A percentile compares a stretch with the other conserved stretches of the same genome.
These are phyloP conservation scores for Hortaea werneckii DNA, from an alignment of 2,329 filamentous ascomycete genomes.

Conservation along the genomic window DNA sequence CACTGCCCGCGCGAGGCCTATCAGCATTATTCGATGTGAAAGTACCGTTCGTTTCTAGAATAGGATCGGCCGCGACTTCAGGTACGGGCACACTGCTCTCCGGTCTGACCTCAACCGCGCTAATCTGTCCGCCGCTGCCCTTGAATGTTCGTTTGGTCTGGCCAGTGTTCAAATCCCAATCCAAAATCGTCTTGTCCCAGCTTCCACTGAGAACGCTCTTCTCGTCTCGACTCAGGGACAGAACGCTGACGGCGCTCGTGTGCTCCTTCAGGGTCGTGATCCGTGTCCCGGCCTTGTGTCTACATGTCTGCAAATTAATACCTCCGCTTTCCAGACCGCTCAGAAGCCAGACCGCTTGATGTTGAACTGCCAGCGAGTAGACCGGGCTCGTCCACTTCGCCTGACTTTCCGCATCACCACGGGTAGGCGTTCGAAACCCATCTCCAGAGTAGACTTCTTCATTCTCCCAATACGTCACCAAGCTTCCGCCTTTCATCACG, in stretches of 20 bases:
- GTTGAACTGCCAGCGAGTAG: constrained; percentile 86
- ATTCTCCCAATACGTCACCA: constrained; percentile 98
- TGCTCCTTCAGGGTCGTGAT: constrained; percentile 75
- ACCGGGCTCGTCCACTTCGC: constrained; percentile 58
- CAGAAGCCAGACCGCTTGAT: constrained; percentile 80
- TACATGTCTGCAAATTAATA: constrained; percentile 86
- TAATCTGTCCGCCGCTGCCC: constrained; percentile 72
- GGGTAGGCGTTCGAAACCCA: constrained; percentile 20
- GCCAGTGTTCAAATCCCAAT: constrained; percentile 92
- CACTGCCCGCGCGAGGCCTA: constrained; percentile 47
- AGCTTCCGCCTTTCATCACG: constrained; percentile 85
- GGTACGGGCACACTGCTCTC: constrained; percentile 66
- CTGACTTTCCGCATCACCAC: constrained; percentile 38
- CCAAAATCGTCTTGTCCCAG: constrained; percentile 89
- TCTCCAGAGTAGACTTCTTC: constrained; percentile 54
- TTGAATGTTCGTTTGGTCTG: constrained; percentile 65
- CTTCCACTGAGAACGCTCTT: constrained; percentile 79
- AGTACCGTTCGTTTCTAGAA: constrained; percentile 55
- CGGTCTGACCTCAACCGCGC: constrained; percentile 75
- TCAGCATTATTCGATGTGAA: constrained; percentile 64
- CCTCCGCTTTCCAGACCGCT: constrained; percentile 82
- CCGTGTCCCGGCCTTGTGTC: constrained; percentile 87
- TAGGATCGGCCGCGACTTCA: constrained; percentile 58
- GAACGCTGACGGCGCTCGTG: constrained; percentile 80
- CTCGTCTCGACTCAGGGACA: constrained; percentile 76